Conservation (phyloP, 1,284 basidiomycete species). For the Gastroboletus turbinatus region DNA sequence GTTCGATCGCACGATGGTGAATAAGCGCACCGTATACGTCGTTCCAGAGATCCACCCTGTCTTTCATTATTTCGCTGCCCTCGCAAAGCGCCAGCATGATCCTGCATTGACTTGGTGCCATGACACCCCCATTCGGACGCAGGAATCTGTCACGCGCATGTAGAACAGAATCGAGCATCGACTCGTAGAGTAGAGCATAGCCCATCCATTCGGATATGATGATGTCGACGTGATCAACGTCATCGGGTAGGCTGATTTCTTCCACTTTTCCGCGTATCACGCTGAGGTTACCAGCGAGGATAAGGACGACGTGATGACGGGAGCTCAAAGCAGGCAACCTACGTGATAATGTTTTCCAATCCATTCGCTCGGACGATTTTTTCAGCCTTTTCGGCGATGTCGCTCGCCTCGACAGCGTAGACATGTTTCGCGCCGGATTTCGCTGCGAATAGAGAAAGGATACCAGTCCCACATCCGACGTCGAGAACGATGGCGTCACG, state of each 20-base stretch:
- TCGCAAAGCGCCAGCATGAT: constrained; percentile 85
- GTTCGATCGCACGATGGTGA: background rate
- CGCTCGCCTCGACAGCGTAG: constrained; percentile 91
- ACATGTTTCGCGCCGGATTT: constrained; percentile 90
- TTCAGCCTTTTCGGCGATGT: constrained; percentile 81
- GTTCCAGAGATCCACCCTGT: constrained; percentile 86
- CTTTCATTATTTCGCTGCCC: constrained; percentile 72
- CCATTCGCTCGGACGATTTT: constrained; percentile 83
- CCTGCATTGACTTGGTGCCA: constrained; percentile 89
- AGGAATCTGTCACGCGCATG: constrained; percentile 86
- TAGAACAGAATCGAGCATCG: constrained; percentile 95
- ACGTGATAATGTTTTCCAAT: constrained; percentile 75
- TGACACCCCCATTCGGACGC: constrained; percentile 66
- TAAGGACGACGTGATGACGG: background rate
- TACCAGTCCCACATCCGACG: constrained; percentile 93
- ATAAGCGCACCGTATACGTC: constrained; percentile 77
- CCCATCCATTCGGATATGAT: constrained; percentile 99
- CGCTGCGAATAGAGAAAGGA: constrained; percentile 91
- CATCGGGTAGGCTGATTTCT: constrained; percentile 72
- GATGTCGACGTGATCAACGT: constrained; percentile 80
- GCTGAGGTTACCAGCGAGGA: constrained; percentile 34
- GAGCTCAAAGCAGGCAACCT: constrained; percentile 25
- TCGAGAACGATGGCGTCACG: constrained; percentile 88
- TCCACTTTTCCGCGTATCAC: constrained; percentile 90
- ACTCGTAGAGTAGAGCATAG: constrained; percentile 90